Evolutionary conservation across 108 stramenopile species (phyloP), one percentile per base, ranked within the genome.

Genomic region (Nitzschia palea): DNA sequence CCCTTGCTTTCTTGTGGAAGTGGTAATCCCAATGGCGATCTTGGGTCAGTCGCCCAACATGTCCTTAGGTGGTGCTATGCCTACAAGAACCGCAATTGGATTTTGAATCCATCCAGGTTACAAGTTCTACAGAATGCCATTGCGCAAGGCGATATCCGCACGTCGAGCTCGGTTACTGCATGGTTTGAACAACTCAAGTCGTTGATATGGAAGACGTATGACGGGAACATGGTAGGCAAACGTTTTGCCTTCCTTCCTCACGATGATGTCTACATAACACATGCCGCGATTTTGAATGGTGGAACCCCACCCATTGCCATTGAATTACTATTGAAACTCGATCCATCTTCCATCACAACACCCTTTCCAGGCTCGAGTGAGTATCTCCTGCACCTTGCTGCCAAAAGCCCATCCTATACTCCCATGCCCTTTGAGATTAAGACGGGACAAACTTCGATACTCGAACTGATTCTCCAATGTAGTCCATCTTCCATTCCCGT

Each of bases 271-370:
- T 55, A 44, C 18, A 32, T 80, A 44, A 23, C 76, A 26, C 70
- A 80, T 68, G 80, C 80, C 17, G 70, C 80, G 0, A 52, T 80
- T 34, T 44, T 26, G 0, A 80, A 76, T 54, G 37, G 44, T 4
- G 65, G 55, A 44, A 56, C 47, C 17, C 80, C 80, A 17, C 74
- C 74, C 0, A 51, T 65, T n/a, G 57, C 70, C 3, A 56, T 76
- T 54, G 77, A 70, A 23, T 35, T 76, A 5, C 30, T 76, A 23
- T 35, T 80, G 30, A 55, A 67, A 51, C 28, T 76, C 27, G 58
- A 63, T 65, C 61, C 64, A 3, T 8, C 22, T 8, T 71, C 68
- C 0, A 57, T 61, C 29, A 26, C n/a, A 9, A 42, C 14, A 37
- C 35, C 44, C 17, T 17, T 48, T 22, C 47, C 54, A 1, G 65